These are phyloP conservation scores for Globisporangium irregulare DNA, from an alignment of 352 stramenopile genomes.

Conservation along the genomic window DNA sequence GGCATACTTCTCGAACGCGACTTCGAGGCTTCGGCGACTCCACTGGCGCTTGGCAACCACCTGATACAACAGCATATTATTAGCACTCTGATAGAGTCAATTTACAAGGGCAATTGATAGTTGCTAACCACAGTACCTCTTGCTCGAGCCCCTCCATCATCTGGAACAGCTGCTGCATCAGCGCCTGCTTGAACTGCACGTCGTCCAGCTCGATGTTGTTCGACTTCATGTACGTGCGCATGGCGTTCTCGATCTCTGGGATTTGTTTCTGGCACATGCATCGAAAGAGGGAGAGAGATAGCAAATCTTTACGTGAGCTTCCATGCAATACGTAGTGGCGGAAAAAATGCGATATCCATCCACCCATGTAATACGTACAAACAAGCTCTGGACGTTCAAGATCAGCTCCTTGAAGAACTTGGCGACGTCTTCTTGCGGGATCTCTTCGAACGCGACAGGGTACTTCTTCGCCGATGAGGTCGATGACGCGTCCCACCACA, in stretches of 20 bases:
- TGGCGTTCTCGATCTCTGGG: conserved; percentile 57
- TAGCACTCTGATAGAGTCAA: not conserved
- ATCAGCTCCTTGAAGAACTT: conserved; percentile 77
- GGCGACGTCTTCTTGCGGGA: conserved; percentile 55
- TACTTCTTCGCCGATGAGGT: conserved; percentile 15
- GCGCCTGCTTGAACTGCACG: conserved; percentile 69
- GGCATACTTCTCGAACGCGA: conserved; percentile 56
- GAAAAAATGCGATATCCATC: not conserved
- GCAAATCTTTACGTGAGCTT: not conserved
- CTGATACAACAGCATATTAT: conserved; percentile 5
- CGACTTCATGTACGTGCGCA: conserved; percentile 63
- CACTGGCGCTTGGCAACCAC: conserved; percentile 62
- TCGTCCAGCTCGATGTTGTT: conserved; percentile 67
- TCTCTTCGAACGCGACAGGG: conserved; percentile 40
- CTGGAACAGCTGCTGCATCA: conserved; percentile 73
- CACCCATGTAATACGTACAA: conserved; percentile 32
- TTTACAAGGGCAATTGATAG: not conserved
- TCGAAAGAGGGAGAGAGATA: not conserved
- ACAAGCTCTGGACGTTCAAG: conserved; percentile 53
- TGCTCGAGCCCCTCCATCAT: conserved; percentile 70
- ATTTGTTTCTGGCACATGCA: conserved; percentile 45
- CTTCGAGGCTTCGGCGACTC: conserved; percentile 56
- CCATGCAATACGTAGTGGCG: not conserved
- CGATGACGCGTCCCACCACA: conserved; percentile 81
- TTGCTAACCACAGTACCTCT: conserved; percentile 17